These are phyloP conservation scores for Debaryomyces udenii DNA, from an alignment of 1,139 yeast genomes.

Conservation along the genomic window DNA sequence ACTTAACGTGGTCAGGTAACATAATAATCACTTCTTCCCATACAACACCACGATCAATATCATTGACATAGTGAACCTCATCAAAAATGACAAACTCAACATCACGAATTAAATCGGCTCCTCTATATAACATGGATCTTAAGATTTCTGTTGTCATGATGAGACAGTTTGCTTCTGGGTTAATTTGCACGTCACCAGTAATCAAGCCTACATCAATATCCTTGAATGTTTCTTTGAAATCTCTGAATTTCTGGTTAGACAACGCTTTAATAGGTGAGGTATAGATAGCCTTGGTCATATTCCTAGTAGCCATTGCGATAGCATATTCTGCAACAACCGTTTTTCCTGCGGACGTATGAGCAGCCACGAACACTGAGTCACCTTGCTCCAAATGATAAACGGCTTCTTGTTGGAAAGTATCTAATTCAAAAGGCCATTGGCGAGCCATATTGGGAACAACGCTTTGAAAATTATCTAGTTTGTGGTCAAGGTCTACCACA, in stretches of 20 bases:
- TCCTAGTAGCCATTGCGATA: constrained; percentile 87
- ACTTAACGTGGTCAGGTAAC: constrained; percentile 94
- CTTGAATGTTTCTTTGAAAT: constrained; percentile 77
- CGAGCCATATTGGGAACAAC: constrained; percentile 93
- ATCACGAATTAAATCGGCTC: constrained; percentile 94
- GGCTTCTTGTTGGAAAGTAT: constrained; percentile 96
- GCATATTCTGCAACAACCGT: constrained; percentile 95
- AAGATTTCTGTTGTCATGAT: constrained; percentile 98
- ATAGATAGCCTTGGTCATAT: constrained; percentile 89
- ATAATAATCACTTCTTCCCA: constrained; percentile 99
- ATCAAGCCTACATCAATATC: constrained; percentile 88
- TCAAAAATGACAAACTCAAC: constrained; percentile 97
- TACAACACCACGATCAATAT: constrained; percentile 96
- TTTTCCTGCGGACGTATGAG: constrained; percentile 94
- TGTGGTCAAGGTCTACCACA: constrained; percentile 83
- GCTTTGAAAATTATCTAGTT: constrained; percentile 79
- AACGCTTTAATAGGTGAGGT: constrained; percentile 93
- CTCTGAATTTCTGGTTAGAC: constrained; percentile 93
- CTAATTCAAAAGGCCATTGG: constrained; percentile 90
- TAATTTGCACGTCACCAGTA: constrained; percentile 97
- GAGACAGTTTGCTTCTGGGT: constrained; percentile 94
- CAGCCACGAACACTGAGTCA: constrained; percentile 97
- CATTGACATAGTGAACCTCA: constrained; percentile 97
- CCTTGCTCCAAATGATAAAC: constrained; percentile 95
- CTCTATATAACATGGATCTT: constrained; percentile 92